phyloP scores from a whole-genome alignment of 352 stramenopile species.

The Globisporangium echinulatum region DNA sequence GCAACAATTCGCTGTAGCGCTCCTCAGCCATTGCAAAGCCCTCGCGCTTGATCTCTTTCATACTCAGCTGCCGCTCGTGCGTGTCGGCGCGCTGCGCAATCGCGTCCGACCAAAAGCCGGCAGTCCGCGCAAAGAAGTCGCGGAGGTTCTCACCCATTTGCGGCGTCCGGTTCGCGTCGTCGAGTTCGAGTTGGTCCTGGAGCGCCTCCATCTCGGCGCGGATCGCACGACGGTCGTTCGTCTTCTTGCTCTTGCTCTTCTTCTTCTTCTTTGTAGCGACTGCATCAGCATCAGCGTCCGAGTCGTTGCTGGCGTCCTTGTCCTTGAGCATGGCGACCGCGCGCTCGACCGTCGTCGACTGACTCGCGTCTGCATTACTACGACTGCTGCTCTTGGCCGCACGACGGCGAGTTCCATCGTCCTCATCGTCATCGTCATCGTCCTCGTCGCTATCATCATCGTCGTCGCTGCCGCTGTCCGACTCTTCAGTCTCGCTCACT shows the following conservation, averaged over 20 bases:
- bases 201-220: constrained; percentile 82
- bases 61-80: constrained; percentile 57
- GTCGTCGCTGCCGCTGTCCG: constrained; percentile 74
- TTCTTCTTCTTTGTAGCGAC: constrained; percentile 44
- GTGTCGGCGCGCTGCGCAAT: constrained; percentile 57
- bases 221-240: constrained; percentile 57
- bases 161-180: constrained; percentile 61
- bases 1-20: constrained; percentile 76
- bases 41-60: constrained; percentile 86
- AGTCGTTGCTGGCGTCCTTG: constrained; percentile 18
- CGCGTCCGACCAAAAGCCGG: constrained; percentile 56
- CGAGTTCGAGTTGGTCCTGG: constrained; percentile 67
- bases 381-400: constrained; percentile 15
- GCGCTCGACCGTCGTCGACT: constrained; percentile 43
- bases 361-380: constrained; percentile 10
- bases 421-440: constrained; percentile 38
- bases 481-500: constrained; percentile 83
- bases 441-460: constrained; percentile 56
- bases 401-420: constrained; percentile 16
- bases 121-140: constrained; percentile 84
- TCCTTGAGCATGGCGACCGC: constrained; percentile 55
- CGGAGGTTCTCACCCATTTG: constrained; percentile 81
- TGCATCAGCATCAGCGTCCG: constrained; percentile 8
- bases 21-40: constrained; percentile 66
- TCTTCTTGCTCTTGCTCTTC: constrained; percentile 54